Percentiles rank a stretch among this genome's conserved stretches.
Evolutionary conservation across 345 rosid genomes (phyloP).

Genomic region (Lenwebbia sp.): DNA sequence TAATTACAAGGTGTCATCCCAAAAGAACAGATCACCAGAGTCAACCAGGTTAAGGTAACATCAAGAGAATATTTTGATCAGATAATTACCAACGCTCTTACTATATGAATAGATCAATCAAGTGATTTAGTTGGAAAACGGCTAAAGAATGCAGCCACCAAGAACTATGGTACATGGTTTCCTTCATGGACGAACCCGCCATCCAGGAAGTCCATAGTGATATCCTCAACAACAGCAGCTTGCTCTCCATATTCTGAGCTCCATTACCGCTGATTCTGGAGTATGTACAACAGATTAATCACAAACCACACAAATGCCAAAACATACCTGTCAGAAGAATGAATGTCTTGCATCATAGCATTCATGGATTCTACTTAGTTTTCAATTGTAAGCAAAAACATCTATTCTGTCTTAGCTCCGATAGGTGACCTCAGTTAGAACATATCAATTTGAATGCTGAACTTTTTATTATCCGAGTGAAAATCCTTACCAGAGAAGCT

Average conservation of each 20-base stretch:
- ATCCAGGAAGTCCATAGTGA: neutral
- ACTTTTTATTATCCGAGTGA: neutral
- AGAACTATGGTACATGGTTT: neutral
- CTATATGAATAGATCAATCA: neutral
- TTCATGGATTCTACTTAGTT: neutral
- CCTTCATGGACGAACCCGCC: neutral
- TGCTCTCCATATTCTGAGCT: neutral
- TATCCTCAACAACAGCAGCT: neutral
- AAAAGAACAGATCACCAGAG: neutral
- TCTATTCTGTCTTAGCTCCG: neutral
- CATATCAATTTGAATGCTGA: neutral
- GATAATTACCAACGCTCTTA: neutral
- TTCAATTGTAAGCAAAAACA: neutral
- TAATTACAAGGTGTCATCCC: neutral
- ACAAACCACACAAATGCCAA: neutral
- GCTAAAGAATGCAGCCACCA: neutral
- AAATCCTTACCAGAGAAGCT: neutral
- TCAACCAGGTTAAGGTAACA: neutral
- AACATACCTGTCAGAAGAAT: neutral
- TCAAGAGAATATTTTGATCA: neutral
- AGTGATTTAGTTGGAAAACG: neutral
- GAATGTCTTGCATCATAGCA: neutral
- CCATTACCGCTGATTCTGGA: neutral
- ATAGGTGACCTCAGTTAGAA: neutral
- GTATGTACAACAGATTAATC: neutral